Evolutionary conservation across 148 eudicot species (phyloP), one percentile per base, ranked within the genome.

Genomic region (Nyssa sinensis): DNA sequence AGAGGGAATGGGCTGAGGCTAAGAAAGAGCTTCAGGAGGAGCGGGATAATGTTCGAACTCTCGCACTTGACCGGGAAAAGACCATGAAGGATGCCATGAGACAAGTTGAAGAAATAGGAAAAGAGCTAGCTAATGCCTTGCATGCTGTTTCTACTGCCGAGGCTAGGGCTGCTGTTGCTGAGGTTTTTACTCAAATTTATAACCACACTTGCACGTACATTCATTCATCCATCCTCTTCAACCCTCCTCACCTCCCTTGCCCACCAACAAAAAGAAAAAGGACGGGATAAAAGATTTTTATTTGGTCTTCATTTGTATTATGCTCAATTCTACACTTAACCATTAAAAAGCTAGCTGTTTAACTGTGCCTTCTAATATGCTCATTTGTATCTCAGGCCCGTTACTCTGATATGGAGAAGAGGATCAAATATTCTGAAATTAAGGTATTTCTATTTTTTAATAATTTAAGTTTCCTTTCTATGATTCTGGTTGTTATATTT

Each of bases 1-100:
- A 88, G 92, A 86, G 81, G 76, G 96, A 94, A 75, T 92, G 96
- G 97, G 94, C 94, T 64, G 97, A 92, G 84, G 96, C 91, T 60
- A 92, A 90, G 85, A 90, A 84, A 64, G 94, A 92, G 80, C 94
- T 94, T 21, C 90, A 92, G 69, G 90, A 81, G 72, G 91, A 92
- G 73, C 85, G 94, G 7, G 88, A 84, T 70, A 85, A 75, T 73
- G 87, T 81, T 67, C 86, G 90, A 23, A 75, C 70, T 66, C 89
- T 94, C 77, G 82, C 84, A 51, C 80, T 79, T 71, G 92, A 92
- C 10, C 89, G 87, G 53, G 96, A 92, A 67, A 77, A 83, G 71
- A 78, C 83, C 47, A 80, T 86, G 74, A 89, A 85, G 74, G 84
- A 84, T 81, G 87, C 88, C 65, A 84, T 88, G 86, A 83, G 78